A percentile compares a stretch with the other conserved stretches of the same genome.
Evolutionary conservation across 495 filamentous ascomycete species (phyloP).

Genomic region (Chlorociboria aeruginascens): DNA sequence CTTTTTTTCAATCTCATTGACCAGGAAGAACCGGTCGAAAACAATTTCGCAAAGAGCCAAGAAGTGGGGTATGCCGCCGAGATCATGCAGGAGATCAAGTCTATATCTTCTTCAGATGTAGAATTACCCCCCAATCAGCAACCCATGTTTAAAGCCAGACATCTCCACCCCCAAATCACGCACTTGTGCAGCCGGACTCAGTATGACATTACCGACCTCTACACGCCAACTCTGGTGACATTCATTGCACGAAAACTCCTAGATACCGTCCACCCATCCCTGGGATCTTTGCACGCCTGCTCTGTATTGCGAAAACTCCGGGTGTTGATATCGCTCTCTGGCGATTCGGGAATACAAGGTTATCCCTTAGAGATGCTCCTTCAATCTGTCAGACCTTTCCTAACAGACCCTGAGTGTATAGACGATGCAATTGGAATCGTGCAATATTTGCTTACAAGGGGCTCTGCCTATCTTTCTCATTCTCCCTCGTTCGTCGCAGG

Average conservation of each 20-base stretch:
- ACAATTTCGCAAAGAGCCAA: slow-evolving; percentile 52
- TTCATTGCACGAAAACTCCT: slow-evolving; percentile 69
- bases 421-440: slow-evolving; percentile 82
- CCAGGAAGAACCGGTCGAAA: slow-evolving; percentile 59
- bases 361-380: slow-evolving; percentile 92
- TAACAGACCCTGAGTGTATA: slow-evolving; percentile 75
- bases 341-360: slow-evolving; percentile 50
- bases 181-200: slow-evolving; percentile 60
- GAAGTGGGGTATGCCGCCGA: slow-evolving; percentile 44
- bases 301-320: slow-evolving; percentile 77
- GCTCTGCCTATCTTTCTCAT: slow-evolving; percentile 48
- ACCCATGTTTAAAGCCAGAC: slow-evolving; percentile 71
- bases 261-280: slow-evolving; percentile 70
- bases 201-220: slow-evolving; percentile 53
- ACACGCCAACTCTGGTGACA: slow-evolving; percentile 63
- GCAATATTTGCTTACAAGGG: slow-evolving; percentile 68
- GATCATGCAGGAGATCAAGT: slow-evolving; percentile 54
- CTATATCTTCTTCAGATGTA: slow-evolving; percentile 45
- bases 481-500: slow-evolving; percentile 68
- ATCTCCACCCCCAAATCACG: slow-evolving; percentile 58
- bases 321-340: slow-evolving; percentile 68
- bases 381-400: slow-evolving; percentile 64
- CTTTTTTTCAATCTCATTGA: slow-evolving; percentile 57
- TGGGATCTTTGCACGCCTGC: slow-evolving; percentile 78
- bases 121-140: slow-evolving; percentile 64